A percentile compares a stretch with the other conserved stretches of the same genome.
Conservation (phyloP, 768 basidiomycete species). For the Tremella fuciformis region DNA sequence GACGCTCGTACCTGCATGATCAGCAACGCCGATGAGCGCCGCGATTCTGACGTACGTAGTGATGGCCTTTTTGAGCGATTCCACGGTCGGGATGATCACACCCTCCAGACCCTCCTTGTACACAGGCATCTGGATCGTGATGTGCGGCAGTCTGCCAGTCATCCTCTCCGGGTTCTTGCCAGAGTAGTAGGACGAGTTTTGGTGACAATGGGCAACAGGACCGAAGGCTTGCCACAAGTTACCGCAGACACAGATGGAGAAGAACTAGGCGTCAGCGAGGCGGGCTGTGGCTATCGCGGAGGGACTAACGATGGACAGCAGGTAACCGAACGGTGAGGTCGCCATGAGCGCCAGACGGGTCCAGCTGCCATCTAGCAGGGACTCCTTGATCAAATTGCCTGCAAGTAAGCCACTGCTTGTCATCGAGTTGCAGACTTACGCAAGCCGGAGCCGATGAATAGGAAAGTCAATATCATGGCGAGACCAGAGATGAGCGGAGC, state of each 20-base stretch:
- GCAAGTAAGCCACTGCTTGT: constrained; percentile 51
- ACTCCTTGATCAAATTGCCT: constrained; percentile 67
- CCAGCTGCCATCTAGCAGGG: constrained; percentile 64
- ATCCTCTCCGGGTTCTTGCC: constrained; percentile 41
- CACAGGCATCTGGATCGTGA: constrained; percentile 71
- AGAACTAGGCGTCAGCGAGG: constrained; percentile 31
- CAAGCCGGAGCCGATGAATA: constrained; percentile 46
- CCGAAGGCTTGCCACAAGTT: constrained; percentile 51
- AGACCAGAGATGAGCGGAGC: constrained; percentile 48
- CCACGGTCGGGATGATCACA: constrained; percentile 60
- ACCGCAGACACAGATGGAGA: constrained; percentile 45
- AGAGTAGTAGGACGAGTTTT: constrained; percentile 50
- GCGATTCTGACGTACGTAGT: constrained; percentile 60
- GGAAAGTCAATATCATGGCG: constrained; percentile 42
- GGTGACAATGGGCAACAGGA: constrained; percentile 48
- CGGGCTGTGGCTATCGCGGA: background rate
- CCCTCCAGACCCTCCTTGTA: constrained; percentile 64
- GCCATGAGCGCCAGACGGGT: constrained; percentile 65
- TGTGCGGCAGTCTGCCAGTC: constrained; percentile 38
- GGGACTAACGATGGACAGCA: constrained; percentile 53
- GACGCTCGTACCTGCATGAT: constrained; percentile 60
- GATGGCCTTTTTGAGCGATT: constrained; percentile 78
- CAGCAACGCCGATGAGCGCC: background rate
- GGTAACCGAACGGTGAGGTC: constrained; percentile 61
- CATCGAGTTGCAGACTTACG: constrained; percentile 43